phyloP scores from a whole-genome alignment of 805 yeast species.

The Saturnispora kantuleensis region DNA sequence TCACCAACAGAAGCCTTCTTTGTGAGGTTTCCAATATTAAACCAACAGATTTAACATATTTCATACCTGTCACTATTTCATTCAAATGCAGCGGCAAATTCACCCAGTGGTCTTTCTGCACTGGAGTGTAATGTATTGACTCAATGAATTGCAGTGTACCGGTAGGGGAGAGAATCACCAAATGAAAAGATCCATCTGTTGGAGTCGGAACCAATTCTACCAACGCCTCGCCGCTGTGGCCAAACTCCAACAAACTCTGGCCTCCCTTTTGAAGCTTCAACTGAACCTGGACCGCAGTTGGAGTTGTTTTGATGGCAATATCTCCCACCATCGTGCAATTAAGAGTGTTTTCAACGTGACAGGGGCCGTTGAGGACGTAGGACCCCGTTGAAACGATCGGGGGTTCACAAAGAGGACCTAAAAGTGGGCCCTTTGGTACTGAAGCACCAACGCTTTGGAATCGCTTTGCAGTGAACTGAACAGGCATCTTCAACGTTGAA shows the following conservation, averaged over 20 bases:
- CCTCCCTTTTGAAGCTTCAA: slow-evolving; percentile 14
- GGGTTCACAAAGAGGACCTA: no score
- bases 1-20: slow-evolving; percentile 53
- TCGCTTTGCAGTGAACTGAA: no score
- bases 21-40: slow-evolving; percentile 58
- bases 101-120: slow-evolving; percentile 27
- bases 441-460: no score
- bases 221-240: slow-evolving; percentile 28
- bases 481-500: no score
- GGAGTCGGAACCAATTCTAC: slow-evolving; percentile 54
- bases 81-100: slow-evolving; percentile 34
- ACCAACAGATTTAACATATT: slow-evolving; percentile 67
- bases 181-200: slow-evolving; percentile 52
- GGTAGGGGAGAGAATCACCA: slow-evolving; percentile 52
- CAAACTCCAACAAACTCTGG: background rate
- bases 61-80: slow-evolving; percentile 49
- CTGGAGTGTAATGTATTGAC: slow-evolving; percentile 58
- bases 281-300: background rate
- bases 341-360: no score
- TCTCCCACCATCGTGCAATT: no score
- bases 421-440: no score
- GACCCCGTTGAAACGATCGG: no score
- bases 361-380: no score
- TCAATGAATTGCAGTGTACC: slow-evolving; percentile 66
- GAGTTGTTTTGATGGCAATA: no score